These are phyloP conservation scores for Flaveria sonorensis DNA, from an alignment of 129 eudicot species.

Conservation along the genomic window DNA sequence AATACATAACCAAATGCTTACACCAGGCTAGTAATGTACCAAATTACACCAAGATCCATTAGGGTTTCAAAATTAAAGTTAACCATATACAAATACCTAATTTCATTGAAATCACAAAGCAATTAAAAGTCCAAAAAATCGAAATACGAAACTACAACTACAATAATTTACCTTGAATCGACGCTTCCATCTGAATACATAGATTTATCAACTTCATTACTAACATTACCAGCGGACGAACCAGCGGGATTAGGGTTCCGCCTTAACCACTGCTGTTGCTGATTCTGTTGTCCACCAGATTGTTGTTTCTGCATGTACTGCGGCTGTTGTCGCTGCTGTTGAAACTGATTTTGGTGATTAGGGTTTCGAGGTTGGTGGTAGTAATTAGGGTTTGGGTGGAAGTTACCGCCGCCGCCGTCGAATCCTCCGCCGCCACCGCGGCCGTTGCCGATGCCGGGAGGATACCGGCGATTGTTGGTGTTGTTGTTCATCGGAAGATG, in stretches of 20 bases:
- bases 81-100: neutral
- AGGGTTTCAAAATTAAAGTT: neutral
- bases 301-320: constrained; percentile 34
- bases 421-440: constrained; percentile 34
- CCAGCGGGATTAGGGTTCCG: constrained; percentile 30
- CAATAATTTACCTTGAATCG: constrained; percentile 22
- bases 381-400: constrained; percentile 38
- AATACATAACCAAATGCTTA: neutral
- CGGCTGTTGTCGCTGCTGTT: constrained; percentile 23
- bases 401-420: constrained; percentile 26
- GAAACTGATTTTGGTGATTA: constrained; percentile 12
- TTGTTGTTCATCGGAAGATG: constrained; percentile 8
- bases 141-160: neutral
- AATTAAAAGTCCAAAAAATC: neutral
- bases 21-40: neutral
- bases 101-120: neutral
- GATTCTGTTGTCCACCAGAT: constrained; percentile 23
- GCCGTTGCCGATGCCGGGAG: constrained; percentile 41
- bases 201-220: constrained; percentile 36
- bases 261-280: constrained; percentile 45
- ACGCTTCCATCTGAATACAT: constrained; percentile 26
- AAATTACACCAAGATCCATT: neutral
- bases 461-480: constrained; percentile 29
- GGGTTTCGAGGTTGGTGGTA: constrained; percentile 31
- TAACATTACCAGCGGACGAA: constrained; percentile 16